These are phyloP conservation scores for Pichia sp. DNA, from an alignment of 1,139 yeast genomes.

Conservation along the genomic window DNA sequence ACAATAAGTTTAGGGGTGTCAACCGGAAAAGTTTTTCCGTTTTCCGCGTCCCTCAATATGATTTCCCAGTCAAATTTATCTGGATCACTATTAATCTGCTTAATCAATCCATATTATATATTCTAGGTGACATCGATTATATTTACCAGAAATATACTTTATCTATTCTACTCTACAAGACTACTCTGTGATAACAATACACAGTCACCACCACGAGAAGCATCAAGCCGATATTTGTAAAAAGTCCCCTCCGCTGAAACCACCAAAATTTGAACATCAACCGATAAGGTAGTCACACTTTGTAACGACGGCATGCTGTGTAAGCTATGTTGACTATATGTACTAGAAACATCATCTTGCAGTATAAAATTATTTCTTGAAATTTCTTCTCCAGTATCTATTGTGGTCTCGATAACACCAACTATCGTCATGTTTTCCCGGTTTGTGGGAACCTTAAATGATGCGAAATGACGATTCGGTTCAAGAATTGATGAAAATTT, in stretches of 20 bases:
- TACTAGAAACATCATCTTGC: conserved; percentile 16
- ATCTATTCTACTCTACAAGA: conserved; percentile 17
- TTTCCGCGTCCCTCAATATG: too few species aligned
- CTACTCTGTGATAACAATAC: conserved; percentile 55
- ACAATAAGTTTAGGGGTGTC: too few species aligned
- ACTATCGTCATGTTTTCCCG: conserved; percentile 61
- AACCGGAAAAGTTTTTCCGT: too few species aligned
- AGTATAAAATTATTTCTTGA: too few species aligned
- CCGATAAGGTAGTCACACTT: neutral
- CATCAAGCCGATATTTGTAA: conserved; percentile 79
- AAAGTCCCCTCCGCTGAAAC: conserved; percentile 85
- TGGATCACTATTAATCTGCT: too few species aligned
- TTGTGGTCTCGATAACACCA: conserved; percentile 36
- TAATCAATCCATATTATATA: too few species aligned
- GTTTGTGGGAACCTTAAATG: conserved; percentile 69
- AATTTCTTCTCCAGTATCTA: neutral
- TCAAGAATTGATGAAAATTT: conserved; percentile 82
- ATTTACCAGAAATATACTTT: too few species aligned
- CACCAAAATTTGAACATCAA: conserved; percentile 57
- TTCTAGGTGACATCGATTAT: too few species aligned
- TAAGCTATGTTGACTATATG: neutral
- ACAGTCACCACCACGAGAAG: conserved; percentile 93
- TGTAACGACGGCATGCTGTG: neutral
- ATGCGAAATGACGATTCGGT: conserved; percentile 92
- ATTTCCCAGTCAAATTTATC: too few species aligned